Conservation (phyloP, 2,329 filamentous ascomycete genomes). For the Truncatella angustata region DNA sequence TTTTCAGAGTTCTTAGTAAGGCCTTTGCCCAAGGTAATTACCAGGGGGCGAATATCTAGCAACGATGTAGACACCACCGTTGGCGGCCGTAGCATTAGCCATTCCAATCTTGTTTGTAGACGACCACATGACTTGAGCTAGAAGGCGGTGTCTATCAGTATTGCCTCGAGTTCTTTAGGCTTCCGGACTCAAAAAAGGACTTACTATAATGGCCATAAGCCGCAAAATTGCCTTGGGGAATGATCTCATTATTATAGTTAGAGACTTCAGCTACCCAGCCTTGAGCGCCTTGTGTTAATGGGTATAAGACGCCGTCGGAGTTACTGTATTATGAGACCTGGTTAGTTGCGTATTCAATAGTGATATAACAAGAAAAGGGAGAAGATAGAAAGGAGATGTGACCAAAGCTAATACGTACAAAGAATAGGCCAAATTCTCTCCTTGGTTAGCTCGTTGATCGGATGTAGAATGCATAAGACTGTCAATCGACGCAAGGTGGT, state of each 20-base stretch:
- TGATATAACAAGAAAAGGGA: neutral
- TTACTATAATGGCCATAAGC: conserved; percentile 12
- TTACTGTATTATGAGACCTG: neutral
- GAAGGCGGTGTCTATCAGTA: too few relatives aligned
- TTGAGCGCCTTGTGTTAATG: conserved; percentile 5
- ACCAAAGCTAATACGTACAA: neutral
- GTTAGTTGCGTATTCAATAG: neutral
- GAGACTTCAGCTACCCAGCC: conserved; percentile 12
- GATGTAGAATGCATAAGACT: conserved; percentile 1
- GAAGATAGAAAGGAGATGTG: too few relatives aligned
- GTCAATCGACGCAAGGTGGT: conserved; percentile 1
- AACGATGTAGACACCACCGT: conserved; percentile 30
- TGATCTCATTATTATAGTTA: conserved; percentile 4
- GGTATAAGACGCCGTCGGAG: neutral
- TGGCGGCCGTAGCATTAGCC: conserved; percentile 22
- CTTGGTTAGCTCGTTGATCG: conserved; percentile 8
- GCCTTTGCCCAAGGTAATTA: conserved; percentile 28
- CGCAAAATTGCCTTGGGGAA: conserved; percentile 10
- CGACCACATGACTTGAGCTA: conserved; percentile 30
- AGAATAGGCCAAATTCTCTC: conserved; percentile 12
- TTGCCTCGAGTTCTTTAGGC: neutral
- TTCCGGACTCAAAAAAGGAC: neutral
- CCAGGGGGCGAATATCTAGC: conserved; percentile 32
- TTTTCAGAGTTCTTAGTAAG: too few relatives aligned
- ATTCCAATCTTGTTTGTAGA: conserved; percentile 30